Evolutionary conservation across 2,329 filamentous ascomycete species (phyloP).

Genomic region (Colletotrichum abscissum): DNA sequence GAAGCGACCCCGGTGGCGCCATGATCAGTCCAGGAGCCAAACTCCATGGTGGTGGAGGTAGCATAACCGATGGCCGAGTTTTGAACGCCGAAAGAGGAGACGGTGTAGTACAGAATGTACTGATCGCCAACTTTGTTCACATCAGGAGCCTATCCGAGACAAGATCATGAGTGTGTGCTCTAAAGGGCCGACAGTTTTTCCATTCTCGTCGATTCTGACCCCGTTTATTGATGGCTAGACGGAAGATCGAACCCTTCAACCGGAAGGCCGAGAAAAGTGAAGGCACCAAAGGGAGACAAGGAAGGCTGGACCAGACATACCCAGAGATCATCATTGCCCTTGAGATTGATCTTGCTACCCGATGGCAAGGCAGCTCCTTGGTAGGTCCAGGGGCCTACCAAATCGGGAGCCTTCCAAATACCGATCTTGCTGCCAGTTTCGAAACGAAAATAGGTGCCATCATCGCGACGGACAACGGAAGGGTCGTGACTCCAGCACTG

Average conservation of each 20-base stretch:
- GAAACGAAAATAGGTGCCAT: slow-evolving; percentile 57
- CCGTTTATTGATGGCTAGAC: too few relatives aligned
- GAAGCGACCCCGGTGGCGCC: slow-evolving; percentile 65
- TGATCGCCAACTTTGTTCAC: slow-evolving; percentile 64
- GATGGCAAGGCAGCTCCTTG: slow-evolving; percentile 51
- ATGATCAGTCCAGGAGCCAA: slow-evolving; percentile 69
- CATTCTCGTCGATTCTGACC: background rate
- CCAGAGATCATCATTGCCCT: slow-evolving; percentile 56
- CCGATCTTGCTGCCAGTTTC: slow-evolving; percentile 53
- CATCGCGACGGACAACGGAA: slow-evolving; percentile 49
- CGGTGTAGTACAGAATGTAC: slow-evolving; percentile 77
- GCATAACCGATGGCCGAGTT: slow-evolving; percentile 70
- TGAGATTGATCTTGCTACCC: slow-evolving; percentile 52
- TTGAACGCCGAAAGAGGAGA: slow-evolving; percentile 71
- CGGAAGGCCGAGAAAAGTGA: background rate
- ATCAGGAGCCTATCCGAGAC: slow-evolving; percentile 67
- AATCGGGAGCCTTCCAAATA: slow-evolving; percentile 49
- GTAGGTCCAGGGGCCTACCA: slow-evolving; percentile 56
- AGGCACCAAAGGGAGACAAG: too few relatives aligned
- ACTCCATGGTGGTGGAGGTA: slow-evolving; percentile 57
- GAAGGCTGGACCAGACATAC: slow-evolving; percentile 40
- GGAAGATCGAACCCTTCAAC: too few relatives aligned
- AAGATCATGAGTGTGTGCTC: background rate
- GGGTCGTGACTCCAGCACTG: slow-evolving; percentile 52
- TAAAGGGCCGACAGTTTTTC: background rate